These are phyloP conservation scores for Lactarius evosmus DNA, from an alignment of 768 basidiomycete species.

Conservation along the genomic window DNA sequence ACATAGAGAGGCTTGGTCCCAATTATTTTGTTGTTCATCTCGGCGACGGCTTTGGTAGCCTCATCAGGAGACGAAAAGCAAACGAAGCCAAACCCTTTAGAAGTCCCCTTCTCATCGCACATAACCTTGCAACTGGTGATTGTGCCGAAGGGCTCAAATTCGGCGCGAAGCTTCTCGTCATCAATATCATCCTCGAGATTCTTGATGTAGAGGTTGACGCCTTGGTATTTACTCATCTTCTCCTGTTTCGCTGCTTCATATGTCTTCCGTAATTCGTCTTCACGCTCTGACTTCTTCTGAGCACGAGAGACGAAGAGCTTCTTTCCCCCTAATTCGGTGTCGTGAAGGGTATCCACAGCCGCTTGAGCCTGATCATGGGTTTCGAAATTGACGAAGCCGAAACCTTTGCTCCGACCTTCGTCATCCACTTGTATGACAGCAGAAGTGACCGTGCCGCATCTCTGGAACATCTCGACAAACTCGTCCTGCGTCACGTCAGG, in stretches of 20 bases:
- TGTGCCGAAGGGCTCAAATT: conserved; percentile 95
- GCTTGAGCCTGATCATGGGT: conserved; percentile 86
- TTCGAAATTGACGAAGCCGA: conserved; percentile 98
- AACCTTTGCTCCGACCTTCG: conserved; percentile 90
- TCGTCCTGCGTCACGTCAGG: conserved; percentile 79
- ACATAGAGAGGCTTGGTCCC: conserved; percentile 98
- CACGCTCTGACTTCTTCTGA: conserved; percentile 97
- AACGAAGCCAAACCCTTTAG: conserved; percentile 98
- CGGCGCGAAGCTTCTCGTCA: conserved; percentile 93
- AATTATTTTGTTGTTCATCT: conserved; percentile 99
- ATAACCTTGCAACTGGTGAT: conserved; percentile 99
- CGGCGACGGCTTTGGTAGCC: conserved; percentile 97
- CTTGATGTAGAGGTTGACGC: conserved; percentile 99
- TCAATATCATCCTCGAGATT: conserved; percentile 98
- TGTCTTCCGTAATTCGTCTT: conserved; percentile 89
- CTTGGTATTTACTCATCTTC: conserved; percentile 96
- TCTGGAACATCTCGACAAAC: conserved; percentile 75
- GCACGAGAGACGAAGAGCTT: conserved; percentile 95
- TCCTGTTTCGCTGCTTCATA: conserved; percentile 97
- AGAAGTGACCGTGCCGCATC: conserved; percentile 84
- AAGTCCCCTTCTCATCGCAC: conserved; percentile 91
- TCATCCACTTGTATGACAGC: conserved; percentile 83
- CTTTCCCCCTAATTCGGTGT: conserved; percentile 77
- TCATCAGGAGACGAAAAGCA: conserved; percentile 99
- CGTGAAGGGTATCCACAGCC: conserved; percentile 89